phyloP scores from a whole-genome alignment of 345 rosid genomes.

The Rhodomyrtus tomentosa region DNA sequence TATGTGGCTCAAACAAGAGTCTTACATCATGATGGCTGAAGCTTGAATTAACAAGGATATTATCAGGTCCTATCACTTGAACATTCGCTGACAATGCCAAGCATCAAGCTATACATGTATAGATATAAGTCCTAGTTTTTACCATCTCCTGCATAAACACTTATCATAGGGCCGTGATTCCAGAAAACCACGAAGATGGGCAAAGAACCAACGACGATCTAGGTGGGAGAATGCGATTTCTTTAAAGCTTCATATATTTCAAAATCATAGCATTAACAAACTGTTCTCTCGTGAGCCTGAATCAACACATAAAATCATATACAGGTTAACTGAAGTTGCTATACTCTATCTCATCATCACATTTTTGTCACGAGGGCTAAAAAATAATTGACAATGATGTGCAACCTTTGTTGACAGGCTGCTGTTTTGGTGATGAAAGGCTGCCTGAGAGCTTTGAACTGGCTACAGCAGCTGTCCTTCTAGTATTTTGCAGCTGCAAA shows the following conservation, averaged over 20 bases:
- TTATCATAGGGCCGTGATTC: neutral
- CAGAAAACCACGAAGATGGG: neutral
- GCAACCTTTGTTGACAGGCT: conserved; percentile 37
- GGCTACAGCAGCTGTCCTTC: conserved; percentile 29
- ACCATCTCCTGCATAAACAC: neutral
- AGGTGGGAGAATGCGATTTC: neutral
- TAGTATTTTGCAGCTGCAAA: conserved; percentile 33
- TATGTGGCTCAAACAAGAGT: neutral
- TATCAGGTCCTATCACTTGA: neutral
- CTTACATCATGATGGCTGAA: neutral
- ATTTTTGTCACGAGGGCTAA: neutral
- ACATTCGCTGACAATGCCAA: neutral
- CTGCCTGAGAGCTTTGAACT: conserved; percentile 30
- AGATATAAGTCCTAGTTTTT: neutral
- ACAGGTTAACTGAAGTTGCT: neutral
- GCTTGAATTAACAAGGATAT: neutral
- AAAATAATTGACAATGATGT: neutral
- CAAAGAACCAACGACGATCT: neutral
- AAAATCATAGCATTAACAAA: neutral
- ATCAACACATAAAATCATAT: neutral
- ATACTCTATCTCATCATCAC: neutral
- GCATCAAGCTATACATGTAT: neutral
- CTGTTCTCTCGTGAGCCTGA: neutral
- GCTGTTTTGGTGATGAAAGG: conserved; percentile 34
- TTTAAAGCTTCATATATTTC: neutral